These are phyloP conservation scores for Magnolia kwangsiensis DNA, from an alignment of 164 flowering plant genomes.

Conservation along the genomic window DNA sequence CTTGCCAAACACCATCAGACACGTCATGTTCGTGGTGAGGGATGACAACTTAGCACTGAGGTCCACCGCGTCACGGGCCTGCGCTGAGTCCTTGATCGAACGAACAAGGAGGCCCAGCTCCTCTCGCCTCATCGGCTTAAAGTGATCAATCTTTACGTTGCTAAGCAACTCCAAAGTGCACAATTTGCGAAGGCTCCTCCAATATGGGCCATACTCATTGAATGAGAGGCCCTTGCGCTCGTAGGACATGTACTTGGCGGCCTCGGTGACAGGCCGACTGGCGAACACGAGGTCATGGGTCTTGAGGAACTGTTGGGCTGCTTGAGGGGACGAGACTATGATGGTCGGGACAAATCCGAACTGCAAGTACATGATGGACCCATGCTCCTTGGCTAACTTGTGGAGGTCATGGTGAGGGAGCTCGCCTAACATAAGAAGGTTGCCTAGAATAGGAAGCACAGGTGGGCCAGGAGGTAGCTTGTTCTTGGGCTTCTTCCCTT, in stretches of 20 bases:
- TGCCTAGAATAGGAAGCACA: slow-evolving; percentile 22
- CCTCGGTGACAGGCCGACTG: slow-evolving; percentile 18
- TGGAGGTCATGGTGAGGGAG: slow-evolving; percentile 20
- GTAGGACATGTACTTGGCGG: slow-evolving; percentile 25
- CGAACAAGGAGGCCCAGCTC: slow-evolving; percentile 19
- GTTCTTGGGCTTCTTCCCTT: slow-evolving; percentile 7
- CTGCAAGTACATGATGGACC: slow-evolving; percentile 24
- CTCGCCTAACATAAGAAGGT: slow-evolving; percentile 18
- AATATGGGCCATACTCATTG: slow-evolving; percentile 29
- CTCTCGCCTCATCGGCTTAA: slow-evolving; percentile 26
- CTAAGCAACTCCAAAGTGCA: slow-evolving; percentile 37
- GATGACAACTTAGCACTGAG: slow-evolving; percentile 21
- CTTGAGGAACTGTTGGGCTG: slow-evolving; percentile 22
- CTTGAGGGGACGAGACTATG: slow-evolving; percentile 18
- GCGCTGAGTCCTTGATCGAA: slow-evolving; percentile 21
- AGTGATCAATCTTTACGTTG: slow-evolving; percentile 21
- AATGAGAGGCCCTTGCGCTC: slow-evolving; percentile 21
- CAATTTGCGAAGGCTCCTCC: slow-evolving; percentile 34
- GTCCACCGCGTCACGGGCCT: slow-evolving; percentile 7
- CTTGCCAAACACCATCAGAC: slow-evolving; percentile 47
- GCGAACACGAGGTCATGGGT: slow-evolving; percentile 21
- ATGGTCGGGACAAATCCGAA: slow-evolving; percentile 19
- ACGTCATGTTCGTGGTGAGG: slow-evolving; percentile 25
- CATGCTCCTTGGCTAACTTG: slow-evolving; percentile 10
- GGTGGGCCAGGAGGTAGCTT: slow-evolving; percentile 27